Evolutionary conservation across 768 basidiomycete species (phyloP).

Genomic region (Tricholoma flavovirens): DNA sequence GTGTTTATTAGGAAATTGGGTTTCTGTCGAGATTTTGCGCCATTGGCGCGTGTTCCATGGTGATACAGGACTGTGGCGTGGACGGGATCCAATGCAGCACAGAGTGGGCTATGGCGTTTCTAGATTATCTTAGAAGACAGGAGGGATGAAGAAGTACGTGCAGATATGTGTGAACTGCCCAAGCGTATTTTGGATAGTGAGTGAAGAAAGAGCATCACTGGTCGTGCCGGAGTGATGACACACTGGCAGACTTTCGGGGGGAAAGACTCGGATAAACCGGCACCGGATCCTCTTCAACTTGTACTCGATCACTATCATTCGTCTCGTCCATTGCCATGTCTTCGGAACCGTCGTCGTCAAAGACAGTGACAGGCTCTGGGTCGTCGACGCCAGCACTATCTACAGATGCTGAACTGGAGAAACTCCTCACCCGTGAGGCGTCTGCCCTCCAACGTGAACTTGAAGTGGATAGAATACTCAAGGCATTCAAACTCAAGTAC

Average conservation of each 20-base stretch:
- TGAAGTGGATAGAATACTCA: slow-evolving; percentile 87
- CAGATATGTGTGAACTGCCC: slow-evolving; percentile 4
- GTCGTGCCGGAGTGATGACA: no score
- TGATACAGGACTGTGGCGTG: background rate
- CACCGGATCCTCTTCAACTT: no score
- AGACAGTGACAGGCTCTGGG: slow-evolving; percentile 6
- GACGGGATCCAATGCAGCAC: background rate
- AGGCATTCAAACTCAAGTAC: slow-evolving; percentile 95
- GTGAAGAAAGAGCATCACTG: slow-evolving; percentile 10
- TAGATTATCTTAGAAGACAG: background rate
- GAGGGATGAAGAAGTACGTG: background rate
- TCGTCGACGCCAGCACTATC: slow-evolving; percentile 11
- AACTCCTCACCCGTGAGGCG: slow-evolving; percentile 72
- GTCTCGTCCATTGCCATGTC: slow-evolving; percentile 11
- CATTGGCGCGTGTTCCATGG: background rate
- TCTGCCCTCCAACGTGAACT: slow-evolving; percentile 83
- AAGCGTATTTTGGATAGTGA: background rate
- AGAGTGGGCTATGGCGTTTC: slow-evolving; percentile 12
- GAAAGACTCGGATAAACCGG: no score
- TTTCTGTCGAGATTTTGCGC: slow-evolving; percentile 12
- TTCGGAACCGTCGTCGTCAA: slow-evolving; percentile 15
- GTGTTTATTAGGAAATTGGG: slow-evolving; percentile 4
- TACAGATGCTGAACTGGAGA: slow-evolving; percentile 64
- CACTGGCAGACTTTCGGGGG: no score
- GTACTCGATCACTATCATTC: background rate